Evolutionary conservation across 148 eudicot genomes (phyloP).

Genomic region (Polygonum aviculare): DNA sequence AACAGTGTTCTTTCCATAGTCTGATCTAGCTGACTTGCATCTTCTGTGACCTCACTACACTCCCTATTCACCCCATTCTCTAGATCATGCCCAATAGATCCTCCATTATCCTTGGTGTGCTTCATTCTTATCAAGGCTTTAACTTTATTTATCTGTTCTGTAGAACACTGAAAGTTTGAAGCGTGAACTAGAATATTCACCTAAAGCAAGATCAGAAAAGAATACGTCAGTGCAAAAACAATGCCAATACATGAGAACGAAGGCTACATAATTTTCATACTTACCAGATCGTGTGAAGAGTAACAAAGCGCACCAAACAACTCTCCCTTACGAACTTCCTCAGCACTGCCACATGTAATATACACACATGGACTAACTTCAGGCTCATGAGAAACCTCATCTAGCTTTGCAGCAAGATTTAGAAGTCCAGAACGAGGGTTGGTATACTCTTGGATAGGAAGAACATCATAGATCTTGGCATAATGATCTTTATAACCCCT

Average conservation of each 20-base stretch:
- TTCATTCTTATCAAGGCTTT: conserved; percentile 37
- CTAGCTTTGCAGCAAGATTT: conserved; percentile 57
- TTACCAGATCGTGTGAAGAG: conserved; percentile 62
- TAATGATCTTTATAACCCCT: conserved; percentile 49
- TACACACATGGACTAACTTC: conserved; percentile 61
- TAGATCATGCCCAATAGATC: conserved; percentile 17
- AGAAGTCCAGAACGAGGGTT: conserved; percentile 58
- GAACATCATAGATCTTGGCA: conserved; percentile 41
- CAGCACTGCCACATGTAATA: conserved; percentile 62
- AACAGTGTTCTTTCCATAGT: conserved; percentile 20
- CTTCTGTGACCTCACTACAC: conserved; percentile 52
- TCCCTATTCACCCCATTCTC: conserved; percentile 30
- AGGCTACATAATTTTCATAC: conserved; percentile 13
- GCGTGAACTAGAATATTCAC: conserved; percentile 74
- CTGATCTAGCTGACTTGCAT: conserved; percentile 37
- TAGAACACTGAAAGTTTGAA: conserved; percentile 43
- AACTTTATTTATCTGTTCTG: conserved; percentile 43
- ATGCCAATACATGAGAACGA: conserved; percentile 12
- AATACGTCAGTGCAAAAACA: neutral
- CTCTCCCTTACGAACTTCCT: conserved; percentile 54
- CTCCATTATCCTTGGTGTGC: conserved; percentile 27
- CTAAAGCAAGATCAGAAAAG: conserved; percentile 21
- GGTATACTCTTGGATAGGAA: conserved; percentile 75
- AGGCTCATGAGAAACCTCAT: conserved; percentile 42
- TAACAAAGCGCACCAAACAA: conserved; percentile 53